phyloP scores from a whole-genome alignment of 352 stramenopile species.

The Pythium rhizo-oryzae region DNA sequence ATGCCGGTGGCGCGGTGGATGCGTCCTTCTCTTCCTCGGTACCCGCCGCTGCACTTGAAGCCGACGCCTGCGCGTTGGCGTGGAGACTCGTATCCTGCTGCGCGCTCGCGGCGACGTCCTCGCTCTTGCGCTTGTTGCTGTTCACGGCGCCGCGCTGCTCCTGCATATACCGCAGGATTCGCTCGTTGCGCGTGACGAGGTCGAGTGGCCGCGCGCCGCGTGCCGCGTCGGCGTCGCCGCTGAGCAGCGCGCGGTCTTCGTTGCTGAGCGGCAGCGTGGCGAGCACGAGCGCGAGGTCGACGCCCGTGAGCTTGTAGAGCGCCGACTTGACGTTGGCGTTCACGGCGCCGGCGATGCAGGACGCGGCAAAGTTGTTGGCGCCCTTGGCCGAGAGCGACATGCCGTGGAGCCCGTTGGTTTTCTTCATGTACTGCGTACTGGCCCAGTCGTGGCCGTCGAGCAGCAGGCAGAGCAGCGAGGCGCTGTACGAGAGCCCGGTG shows the following conservation, averaged over 20 bases:
- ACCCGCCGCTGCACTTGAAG: constrained; percentile 21
- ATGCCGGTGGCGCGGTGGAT: not conserved
- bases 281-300: constrained; percentile 63
- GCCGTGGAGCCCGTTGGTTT: constrained; percentile 57
- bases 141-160: constrained; percentile 28
- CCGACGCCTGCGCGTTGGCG: not conserved
- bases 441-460: constrained; percentile 85
- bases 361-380: constrained; percentile 74
- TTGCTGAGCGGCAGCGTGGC: constrained; percentile 28
- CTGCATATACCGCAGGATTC: constrained; percentile 57
- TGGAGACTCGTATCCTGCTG: not conserved
- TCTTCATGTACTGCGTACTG: constrained; percentile 86
- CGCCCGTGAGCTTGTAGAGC: constrained; percentile 79
- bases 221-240: constrained; percentile 1
- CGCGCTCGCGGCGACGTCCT: constrained; percentile 27
- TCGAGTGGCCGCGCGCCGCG: constrained; percentile 28
- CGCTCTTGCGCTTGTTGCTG: constrained; percentile 52
- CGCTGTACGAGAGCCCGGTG: constrained; percentile 64
- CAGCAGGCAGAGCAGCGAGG: constrained; percentile 67
- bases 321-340: constrained; percentile 65
- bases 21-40: not conserved
- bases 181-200: constrained; percentile 55
- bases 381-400: constrained; percentile 64
- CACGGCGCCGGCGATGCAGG: constrained; percentile 72
- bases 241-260: constrained; percentile 7